Percentiles rank a stretch among this genome's conserved stretches.
These are phyloP conservation scores for Lasiodiplodia theobromae DNA, from an alignment of 2,329 filamentous ascomycete genomes.

Conservation along the genomic window DNA sequence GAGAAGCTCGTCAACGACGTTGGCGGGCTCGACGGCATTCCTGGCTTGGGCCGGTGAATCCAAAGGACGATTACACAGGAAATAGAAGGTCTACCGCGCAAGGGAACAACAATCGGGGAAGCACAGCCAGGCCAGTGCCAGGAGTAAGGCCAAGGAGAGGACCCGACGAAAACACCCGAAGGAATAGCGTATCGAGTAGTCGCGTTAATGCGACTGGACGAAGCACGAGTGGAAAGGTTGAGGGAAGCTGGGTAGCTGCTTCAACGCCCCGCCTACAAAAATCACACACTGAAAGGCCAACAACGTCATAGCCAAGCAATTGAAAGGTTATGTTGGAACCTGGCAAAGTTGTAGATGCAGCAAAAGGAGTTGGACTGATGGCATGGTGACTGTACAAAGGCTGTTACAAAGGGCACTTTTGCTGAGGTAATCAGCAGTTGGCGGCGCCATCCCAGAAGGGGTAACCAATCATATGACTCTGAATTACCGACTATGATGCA, in stretches of 20 bases:
- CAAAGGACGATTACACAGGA: neutral
- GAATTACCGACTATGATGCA: neutral
- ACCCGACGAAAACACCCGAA: neutral
- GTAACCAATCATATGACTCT: conserved; percentile 12
- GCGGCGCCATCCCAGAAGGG: conserved; percentile 6
- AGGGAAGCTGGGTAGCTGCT: neutral
- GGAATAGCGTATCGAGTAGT: neutral
- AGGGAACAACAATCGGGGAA: neutral
- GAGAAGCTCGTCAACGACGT: conserved; percentile 78
- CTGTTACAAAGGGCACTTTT: neutral
- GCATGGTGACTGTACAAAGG: neutral
- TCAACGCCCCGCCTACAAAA: neutral
- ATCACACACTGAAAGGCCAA: too few relatives aligned
- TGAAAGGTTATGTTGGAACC: neutral
- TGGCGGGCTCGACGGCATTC: conserved; percentile 65
- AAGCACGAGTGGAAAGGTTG: neutral
- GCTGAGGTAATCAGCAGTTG: neutral
- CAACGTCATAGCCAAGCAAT: neutral
- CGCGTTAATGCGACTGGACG: neutral
- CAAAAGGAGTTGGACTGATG: neutral
- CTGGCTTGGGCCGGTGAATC: conserved; percentile 50
- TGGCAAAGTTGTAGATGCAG: neutral
- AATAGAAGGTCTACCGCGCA: neutral
- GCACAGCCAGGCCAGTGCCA: neutral
- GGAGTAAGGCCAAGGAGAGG: neutral